Evolutionary conservation across 306 rosid species (phyloP), one percentile per base, ranked within the genome.

Genomic region (Inga leiocalycina): DNA sequence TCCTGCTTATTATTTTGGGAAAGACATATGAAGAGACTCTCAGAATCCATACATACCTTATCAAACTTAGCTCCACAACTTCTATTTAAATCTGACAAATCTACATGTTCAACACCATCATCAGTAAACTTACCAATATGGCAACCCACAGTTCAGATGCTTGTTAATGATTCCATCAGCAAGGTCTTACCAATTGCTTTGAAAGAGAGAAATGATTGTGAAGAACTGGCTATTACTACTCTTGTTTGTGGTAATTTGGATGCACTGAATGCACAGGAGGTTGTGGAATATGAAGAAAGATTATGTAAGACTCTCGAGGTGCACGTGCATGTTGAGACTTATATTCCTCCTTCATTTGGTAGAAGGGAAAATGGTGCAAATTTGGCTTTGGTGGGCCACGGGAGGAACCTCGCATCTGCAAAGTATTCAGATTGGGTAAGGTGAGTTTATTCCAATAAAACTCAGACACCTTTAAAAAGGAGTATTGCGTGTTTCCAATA

Each of bases 401-500:
- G 95, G 82, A 95, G 98, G 87, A 87, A 91, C 12, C 43, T 83
- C 19, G 97, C 98, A 24, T 85, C 88, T 79, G 98, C 98, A 4
- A 95, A 95, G 90, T 92, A 95, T 75, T 89, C 98, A 68, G 92
- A 92, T 83, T 93, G 98, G 98, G 98, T 92, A 52, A 93, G 97
- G 98, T 93, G 43, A 71, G 97, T 86, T 61, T 77, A 41, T 76
- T 10, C 43, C 10, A 32, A 30, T 12, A 62, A 62, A 27, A 5
- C 41, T 30, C 2, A 15, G n/a, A 62, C 9, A 30, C n/a, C 37
- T 13, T 4, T 13, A 15, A 65, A 65, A 32, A 4, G 69, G 37
- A 62, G 69, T 62, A 13, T 12, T 27, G 39, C 7, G 19, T 5
- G 5, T 61, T 22, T 24, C 67, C 14, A 24, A 24, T 22, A 10